A percentile compares a stretch with the other conserved stretches of the same genome.
phyloP scores from a whole-genome alignment of 352 stramenopile species.

The Peronospora belbahrii region DNA sequence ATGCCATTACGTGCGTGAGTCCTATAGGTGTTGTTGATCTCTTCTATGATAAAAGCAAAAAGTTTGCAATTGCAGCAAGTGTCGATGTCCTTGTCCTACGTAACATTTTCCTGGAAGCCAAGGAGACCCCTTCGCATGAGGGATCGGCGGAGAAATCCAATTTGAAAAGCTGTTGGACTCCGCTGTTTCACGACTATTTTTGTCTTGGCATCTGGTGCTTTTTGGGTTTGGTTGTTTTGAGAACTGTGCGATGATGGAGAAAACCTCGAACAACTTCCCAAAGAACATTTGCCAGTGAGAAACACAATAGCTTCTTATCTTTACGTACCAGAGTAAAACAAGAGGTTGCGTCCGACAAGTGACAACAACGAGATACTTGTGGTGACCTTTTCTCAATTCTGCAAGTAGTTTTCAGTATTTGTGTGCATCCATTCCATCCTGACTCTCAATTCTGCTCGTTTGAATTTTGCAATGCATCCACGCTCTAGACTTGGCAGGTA shows the following conservation, averaged over 20 bases:
- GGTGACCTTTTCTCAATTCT: conserved; percentile 23
- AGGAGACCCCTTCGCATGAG: background rate
- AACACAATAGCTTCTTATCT: conserved; percentile 16
- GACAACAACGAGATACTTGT: conserved; percentile 29
- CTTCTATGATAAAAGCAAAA: too few species aligned
- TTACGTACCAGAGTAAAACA: conserved; percentile 12
- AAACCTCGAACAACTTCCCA: conserved; percentile 22
- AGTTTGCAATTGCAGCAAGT: too few species aligned
- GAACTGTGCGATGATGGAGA: conserved; percentile 30
- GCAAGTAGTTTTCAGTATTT: conserved; percentile 25
- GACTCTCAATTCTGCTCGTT: conserved; percentile 6
- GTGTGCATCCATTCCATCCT: conserved; percentile 6
- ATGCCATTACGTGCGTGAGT: too few species aligned
- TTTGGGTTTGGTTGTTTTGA: conserved; percentile 25
- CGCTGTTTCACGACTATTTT: conserved; percentile 31
- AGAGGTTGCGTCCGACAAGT: conserved; percentile 3
- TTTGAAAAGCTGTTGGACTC: conserved; percentile 11
- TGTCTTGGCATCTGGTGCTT: conserved; percentile 19
- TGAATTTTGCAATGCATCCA: conserved; percentile 25
- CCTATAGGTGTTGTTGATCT: too few species aligned
- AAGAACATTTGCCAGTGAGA: conserved; percentile 25
- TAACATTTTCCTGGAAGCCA: conserved; percentile 1
- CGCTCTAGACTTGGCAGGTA: conserved; percentile 33
- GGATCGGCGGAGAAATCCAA: conserved; percentile 14
- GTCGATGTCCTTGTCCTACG: too few species aligned